Base-by-base conservation (phyloP, 176 grass and related monocot genomes). In the Elymus sibiricus region DNA sequence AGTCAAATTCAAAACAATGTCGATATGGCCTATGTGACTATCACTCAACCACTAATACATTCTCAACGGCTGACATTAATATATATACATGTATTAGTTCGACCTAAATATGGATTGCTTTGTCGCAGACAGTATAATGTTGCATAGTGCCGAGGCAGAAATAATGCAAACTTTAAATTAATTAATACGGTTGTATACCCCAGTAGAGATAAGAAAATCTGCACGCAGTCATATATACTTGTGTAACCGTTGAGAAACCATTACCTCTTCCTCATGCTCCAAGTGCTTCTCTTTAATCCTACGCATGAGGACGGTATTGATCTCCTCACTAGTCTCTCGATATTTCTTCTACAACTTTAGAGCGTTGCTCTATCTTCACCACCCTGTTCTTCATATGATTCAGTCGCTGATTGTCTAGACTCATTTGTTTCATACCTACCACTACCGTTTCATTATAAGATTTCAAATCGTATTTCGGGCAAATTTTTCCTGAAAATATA, bases 371-470 rank as follows among this genome's bases (percentile, higher is more conserved):
- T 51, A 77, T 79, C 82, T 90, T 94, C 69, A 88, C 92, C 43
- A 92, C 66, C 56, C 86, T 94, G 64, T 90, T 91, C 84, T 90
- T 92, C 31, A 96, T 80, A 74, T 72, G 90, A 81, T 89, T 70
- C 15, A 99, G 79, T 24, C 90, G 71, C n/a, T 99, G 94, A 64
- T 95, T 98, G 17, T 98, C 94, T 81, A 95, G 94, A 59, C 77
- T 93, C 97, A 98, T 98, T 66, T 95, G 84, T 56, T 90, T 92
- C 97, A 99, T 88, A 19, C 81, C 90, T 17, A 65, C 76, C 16
- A 99, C 94, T 82, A 99, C 92, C 97, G 91, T 96, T 82, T 99
- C 92, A 58, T 96, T 89, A 73, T 99, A 92, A 76, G 97, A 99
- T 82, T 22, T 92, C 90, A 91, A 73, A 24, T 99, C 94, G 9